Base-by-base conservation (phyloP, 441 rosid genomes). In the Kokia cookei region DNA sequence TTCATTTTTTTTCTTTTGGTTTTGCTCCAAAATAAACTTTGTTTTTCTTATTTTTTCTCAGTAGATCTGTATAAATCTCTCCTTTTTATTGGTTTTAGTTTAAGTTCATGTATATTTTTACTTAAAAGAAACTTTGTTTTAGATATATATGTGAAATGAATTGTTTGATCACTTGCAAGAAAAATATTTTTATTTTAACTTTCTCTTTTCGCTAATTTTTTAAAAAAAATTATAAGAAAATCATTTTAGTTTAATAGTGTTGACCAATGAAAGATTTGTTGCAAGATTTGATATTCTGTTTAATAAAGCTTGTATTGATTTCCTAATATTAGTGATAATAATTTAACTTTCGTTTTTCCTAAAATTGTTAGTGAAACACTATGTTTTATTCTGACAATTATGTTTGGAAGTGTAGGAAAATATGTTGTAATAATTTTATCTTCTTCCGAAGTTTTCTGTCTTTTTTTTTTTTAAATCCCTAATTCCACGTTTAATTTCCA, bases 11-110 rank as follows among this genome's bases (percentile, higher is more conserved):
- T 32, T 32, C 37, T 32, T 32, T 32, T 32, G 5, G 37, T 32
- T 32, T 32, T 32, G 37, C 37, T 32, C 4, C 6, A 32, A 32
- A 32, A 32, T 32, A 32, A 32, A 32, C 37, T 32, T 4, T 6
- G 37, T 5, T 32, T 32, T 32, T 32, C 37, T 32, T 32, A 32
- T 5, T 32, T 32, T 32, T 32, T 32, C 37, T 32, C 6, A 32
- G 71, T 82, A 86, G 89, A 86, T 86, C 89, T 86, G 77, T 43
- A 60, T 66, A 67, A 64, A 24, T 43, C 69, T 75, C 19, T 32
- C 37, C 37, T 11, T 64, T 73, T 53, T 48, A 69, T 75, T 29
- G 50, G 14, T 45, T 69, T 64, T 54, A 58, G 58, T 60, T 61
- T 32, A 32, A 32, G 15, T 74, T 63, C 17, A 2, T 32, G 4